Base-by-base conservation (phyloP, 1,139 yeast genomes). In the Saccharomyces pastorianus region DNA sequence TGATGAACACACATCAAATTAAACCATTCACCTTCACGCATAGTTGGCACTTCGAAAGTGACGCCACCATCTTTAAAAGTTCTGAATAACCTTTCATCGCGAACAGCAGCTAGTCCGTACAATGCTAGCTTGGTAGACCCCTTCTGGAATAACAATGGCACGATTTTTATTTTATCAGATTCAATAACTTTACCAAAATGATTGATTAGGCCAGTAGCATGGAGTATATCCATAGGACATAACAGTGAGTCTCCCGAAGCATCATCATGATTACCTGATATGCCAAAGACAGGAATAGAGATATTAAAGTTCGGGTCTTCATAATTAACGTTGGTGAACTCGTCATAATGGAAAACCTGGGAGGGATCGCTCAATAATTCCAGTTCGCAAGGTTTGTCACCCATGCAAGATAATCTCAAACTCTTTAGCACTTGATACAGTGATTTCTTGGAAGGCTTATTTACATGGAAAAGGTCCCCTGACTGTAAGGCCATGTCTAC, bases 251-350 rank as follows among this genome's bases (percentile, higher is more conserved):
- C 88, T 0, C 99, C 99, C 0, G 96, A 88, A 1, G 96, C 90
- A 71, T 93, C 99, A 69, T 93, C 99, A 68, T 93, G 99, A 64
- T 93, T 93, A 2, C 99, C 99, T 55, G 93, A 84, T 8, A 95
- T 93, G 11, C 95, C 95, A 75, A 93, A 90, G 25, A 93, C 81
- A 0, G 99, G 99, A 14, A 90, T 80, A 0, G 95, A 83, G 2
- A 93, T 84, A 68, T 93, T 93, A 56, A 89, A 72, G 69, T 93
- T 89, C 3, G 91, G 90, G 67, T 93, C 98, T 64, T 88, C 95
- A 67, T 88, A 93, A 65, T 91, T 90, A 44, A 91, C 87, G 52
- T 81, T 80, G 53, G 83, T 80, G 59, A 86, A 76, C 28, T 78
- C 85, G 59, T 77, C 80, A 55, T 61, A 63, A 32, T 61, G 56